Percentiles rank a stretch among this genome's conserved stretches.
Evolutionary conservation across 1,284 basidiomycete genomes (phyloP).

Genomic region (Vanrija humicola): DNA sequence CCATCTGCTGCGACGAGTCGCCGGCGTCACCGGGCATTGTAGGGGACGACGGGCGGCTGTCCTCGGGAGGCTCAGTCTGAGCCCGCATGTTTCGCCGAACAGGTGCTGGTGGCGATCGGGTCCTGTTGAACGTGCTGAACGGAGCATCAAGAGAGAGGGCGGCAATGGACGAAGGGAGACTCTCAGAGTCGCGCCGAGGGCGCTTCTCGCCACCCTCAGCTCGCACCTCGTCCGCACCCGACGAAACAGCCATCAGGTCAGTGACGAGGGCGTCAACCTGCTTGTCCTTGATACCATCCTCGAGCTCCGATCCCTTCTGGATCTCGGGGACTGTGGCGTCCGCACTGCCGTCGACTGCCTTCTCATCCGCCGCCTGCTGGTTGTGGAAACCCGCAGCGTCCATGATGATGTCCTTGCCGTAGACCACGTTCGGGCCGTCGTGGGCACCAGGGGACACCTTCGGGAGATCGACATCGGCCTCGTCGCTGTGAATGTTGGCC

Average conservation of each 20-base stretch:
- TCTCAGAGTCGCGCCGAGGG: too few species aligned
- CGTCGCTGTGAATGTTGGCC: constrained; percentile 10
- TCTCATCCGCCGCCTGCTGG: neutral
- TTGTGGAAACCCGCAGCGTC: constrained; percentile 52
- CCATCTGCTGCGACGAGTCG: constrained; percentile 21
- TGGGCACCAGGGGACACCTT: constrained; percentile 52
- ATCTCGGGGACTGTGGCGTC: neutral
- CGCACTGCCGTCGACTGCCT: neutral
- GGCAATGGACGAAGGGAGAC: constrained; percentile 7
- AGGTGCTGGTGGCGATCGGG: neutral
- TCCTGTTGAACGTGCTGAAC: too few species aligned
- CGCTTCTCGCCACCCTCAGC: too few species aligned
- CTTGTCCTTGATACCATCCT: constrained; percentile 3
- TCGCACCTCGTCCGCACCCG: too few species aligned
- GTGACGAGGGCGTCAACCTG: constrained; percentile 12
- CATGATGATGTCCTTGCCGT: constrained; percentile 57
- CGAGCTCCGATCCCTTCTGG: neutral
- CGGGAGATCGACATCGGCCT: constrained; percentile 58
- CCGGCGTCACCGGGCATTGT: neutral
- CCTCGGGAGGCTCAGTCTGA: constrained; percentile 16
- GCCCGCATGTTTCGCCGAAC: neutral
- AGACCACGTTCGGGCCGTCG: constrained; percentile 63
- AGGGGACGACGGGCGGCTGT: constrained; percentile 14
- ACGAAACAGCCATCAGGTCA: constrained; percentile 12
- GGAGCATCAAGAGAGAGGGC: constrained; percentile 10